Conservation (phyloP, 257 asterid species). For the Solanum sitiens region DNA sequence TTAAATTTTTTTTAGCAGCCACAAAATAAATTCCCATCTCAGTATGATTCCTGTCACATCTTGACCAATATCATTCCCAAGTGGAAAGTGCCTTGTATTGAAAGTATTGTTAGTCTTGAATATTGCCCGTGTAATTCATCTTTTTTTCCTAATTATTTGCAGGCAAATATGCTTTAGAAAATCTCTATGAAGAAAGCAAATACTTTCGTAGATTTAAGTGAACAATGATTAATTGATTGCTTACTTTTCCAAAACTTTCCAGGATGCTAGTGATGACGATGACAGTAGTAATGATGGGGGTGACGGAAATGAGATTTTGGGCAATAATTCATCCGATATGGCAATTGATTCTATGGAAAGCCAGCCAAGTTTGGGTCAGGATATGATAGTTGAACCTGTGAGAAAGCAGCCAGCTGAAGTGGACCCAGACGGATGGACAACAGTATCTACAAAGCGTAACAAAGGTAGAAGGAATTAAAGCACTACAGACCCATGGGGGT, state of each 20-base stretch:
- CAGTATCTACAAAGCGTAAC: conserved; percentile 27
- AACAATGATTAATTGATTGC: not conserved
- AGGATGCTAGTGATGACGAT: not conserved
- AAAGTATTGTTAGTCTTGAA: not conserved
- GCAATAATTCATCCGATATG: conserved; percentile 28
- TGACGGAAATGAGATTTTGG: not conserved
- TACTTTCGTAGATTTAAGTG: not conserved
- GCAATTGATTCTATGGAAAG: conserved; percentile 30
- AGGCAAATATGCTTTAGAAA: not conserved
- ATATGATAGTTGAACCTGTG: not conserved
- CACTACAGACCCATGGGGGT: not conserved
- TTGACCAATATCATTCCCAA: not conserved
- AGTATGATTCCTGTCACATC: not conserved
- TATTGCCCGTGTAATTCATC: not conserved
- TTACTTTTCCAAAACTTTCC: not conserved
- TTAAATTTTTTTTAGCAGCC: not conserved
- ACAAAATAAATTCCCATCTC: not conserved
- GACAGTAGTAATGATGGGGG: conserved; percentile 22
- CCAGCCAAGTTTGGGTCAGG: conserved; percentile 2
- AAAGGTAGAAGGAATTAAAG: conserved; percentile 28
- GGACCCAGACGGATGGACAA: conserved; percentile 45
- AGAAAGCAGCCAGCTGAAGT: conserved; percentile 10
- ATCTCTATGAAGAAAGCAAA: not conserved
- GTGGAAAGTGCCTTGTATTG: not conserved
- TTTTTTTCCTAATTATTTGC: not conserved